Evolutionary conservation across 495 filamentous ascomycete species (phyloP).

Genomic region (Daldinia bambusicola): DNA sequence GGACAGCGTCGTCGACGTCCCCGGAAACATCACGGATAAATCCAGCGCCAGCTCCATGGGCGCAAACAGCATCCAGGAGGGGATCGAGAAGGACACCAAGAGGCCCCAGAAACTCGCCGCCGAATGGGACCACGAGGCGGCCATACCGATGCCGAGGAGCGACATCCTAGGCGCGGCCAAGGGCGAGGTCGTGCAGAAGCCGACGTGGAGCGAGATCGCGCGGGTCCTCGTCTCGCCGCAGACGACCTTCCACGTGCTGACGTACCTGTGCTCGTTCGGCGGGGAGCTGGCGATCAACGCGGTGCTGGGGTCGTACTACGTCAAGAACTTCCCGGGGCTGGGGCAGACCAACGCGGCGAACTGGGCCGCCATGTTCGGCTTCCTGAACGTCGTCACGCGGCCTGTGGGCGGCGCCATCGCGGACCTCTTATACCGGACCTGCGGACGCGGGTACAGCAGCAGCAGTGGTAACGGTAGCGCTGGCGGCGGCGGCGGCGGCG

Average conservation of each 20-base stretch:
- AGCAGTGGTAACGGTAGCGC: slow-evolving; percentile 46
- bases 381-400: slow-evolving; percentile 81
- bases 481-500: too few species aligned
- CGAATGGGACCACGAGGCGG: slow-evolving; percentile 60
- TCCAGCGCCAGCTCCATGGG: slow-evolving; percentile 47
- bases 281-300: slow-evolving; percentile 87
- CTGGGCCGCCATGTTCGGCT: slow-evolving; percentile 92
- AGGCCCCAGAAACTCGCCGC: slow-evolving; percentile 43
- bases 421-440: slow-evolving; percentile 74
- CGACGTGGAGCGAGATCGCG: slow-evolving; percentile 68
- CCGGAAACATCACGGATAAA: slow-evolving; percentile 68
- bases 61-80: slow-evolving; percentile 46
- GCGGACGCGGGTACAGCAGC: slow-evolving; percentile 36
- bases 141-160: slow-evolving; percentile 56
- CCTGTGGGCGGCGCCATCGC: slow-evolving; percentile 78
- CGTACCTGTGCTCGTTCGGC: slow-evolving; percentile 90
- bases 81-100: slow-evolving; percentile 50
- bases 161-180: slow-evolving; percentile 67
- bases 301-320: slow-evolving; percentile 82
- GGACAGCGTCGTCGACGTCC: slow-evolving; percentile 57
- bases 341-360: slow-evolving; percentile 76
- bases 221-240: slow-evolving; percentile 71
- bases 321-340: slow-evolving; percentile 77
- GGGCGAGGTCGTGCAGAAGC: slow-evolving; percentile 72
- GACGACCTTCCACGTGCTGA: slow-evolving; percentile 70